These are phyloP conservation scores for Hypoxylon sp. DNA, from an alignment of 2,329 filamentous ascomycete genomes.

Conservation along the genomic window DNA sequence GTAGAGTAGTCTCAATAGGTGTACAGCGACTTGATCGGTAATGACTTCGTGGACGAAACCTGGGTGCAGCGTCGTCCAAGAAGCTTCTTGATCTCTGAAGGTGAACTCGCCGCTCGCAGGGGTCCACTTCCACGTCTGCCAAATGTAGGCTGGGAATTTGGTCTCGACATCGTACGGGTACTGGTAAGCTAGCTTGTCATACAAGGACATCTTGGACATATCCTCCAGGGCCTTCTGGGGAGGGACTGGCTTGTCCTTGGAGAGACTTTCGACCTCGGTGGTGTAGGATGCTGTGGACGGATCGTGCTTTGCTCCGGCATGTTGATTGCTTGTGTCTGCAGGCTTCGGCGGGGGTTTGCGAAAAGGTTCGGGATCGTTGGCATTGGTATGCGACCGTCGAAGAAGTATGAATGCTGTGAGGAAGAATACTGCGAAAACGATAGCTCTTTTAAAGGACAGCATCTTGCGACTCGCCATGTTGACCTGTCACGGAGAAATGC, in stretches of 20 bases:
- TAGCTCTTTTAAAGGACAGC: slow-evolving; percentile 53
- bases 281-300: slow-evolving; percentile 42
- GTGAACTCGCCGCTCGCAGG: slow-evolving; percentile 82
- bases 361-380: slow-evolving; percentile 45
- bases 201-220: slow-evolving; percentile 76
- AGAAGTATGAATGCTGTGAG: slow-evolving; percentile 53
- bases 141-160: slow-evolving; percentile 97
- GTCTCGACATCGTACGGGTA: slow-evolving; percentile 90
- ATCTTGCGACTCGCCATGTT: slow-evolving; percentile 45
- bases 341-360: slow-evolving; percentile 47
- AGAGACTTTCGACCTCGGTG: slow-evolving; percentile 19
- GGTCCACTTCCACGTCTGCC: slow-evolving; percentile 97
- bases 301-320: slow-evolving; percentile 34
- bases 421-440: slow-evolving; percentile 52
- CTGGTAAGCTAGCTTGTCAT: slow-evolving; percentile 88
- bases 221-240: slow-evolving; percentile 76
- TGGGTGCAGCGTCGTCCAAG: slow-evolving; percentile 89
- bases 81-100: slow-evolving; percentile 87
- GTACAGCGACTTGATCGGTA: slow-evolving; percentile 86
- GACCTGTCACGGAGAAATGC: slow-evolving; percentile 7
- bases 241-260: slow-evolving; percentile 53
- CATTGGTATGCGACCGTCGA: slow-evolving; percentile 50
- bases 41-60: slow-evolving; percentile 97
- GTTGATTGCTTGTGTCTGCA: slow-evolving; percentile 34
- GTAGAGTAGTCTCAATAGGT: slow-evolving; percentile 88